phyloP scores from a whole-genome alignment of 805 yeast genomes.

The Isabelozyma pseudorhagii region DNA sequence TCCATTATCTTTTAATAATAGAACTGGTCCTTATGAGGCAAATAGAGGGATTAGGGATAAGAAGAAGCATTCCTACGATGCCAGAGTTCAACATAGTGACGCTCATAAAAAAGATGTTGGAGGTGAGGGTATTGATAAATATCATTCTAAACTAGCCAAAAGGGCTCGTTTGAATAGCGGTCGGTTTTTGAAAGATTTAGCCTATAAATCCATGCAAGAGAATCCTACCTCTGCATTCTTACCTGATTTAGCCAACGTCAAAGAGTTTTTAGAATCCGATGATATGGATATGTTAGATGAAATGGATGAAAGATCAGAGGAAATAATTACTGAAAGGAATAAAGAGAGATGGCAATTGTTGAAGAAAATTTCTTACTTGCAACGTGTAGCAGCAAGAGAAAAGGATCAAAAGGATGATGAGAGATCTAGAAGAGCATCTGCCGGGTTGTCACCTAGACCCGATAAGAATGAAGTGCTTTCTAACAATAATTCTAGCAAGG shows the following conservation, averaged over 20 bases:
- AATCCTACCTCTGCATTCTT: slow-evolving; percentile 33
- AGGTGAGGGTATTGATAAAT: slow-evolving; percentile 72
- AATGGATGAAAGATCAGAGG: slow-evolving; percentile 38
- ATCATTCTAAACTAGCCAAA: slow-evolving; percentile 43
- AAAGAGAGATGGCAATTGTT: slow-evolving; percentile 67
- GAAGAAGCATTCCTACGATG: slow-evolving; percentile 77
- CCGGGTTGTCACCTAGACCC: slow-evolving; percentile 19
- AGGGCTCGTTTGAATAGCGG: slow-evolving; percentile 54
- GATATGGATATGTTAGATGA: slow-evolving; percentile 31
- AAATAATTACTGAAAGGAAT: slow-evolving; percentile 39
- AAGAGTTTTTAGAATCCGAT: slow-evolving; percentile 52
- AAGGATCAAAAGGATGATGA: slow-evolving; percentile 38
- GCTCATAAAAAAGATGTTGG: slow-evolving; percentile 68
- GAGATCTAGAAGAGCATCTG: slow-evolving; percentile 28
- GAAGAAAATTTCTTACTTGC: slow-evolving; percentile 68
- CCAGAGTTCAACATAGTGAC: slow-evolving; percentile 69
- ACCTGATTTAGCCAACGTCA: slow-evolving; percentile 58
- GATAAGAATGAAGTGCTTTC: background rate
- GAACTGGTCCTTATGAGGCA: slow-evolving; percentile 74
- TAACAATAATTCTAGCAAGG: background rate
- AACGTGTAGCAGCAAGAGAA: slow-evolving; percentile 57
- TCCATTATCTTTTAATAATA: slow-evolving; percentile 71
- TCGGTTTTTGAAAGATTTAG: slow-evolving; percentile 53
- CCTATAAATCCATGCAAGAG: slow-evolving; percentile 44
- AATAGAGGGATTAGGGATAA: slow-evolving; percentile 81